These are phyloP conservation scores for Lasiosphaeriaceae sp. DNA, from an alignment of 495 filamentous ascomycete species.

Conservation along the genomic window DNA sequence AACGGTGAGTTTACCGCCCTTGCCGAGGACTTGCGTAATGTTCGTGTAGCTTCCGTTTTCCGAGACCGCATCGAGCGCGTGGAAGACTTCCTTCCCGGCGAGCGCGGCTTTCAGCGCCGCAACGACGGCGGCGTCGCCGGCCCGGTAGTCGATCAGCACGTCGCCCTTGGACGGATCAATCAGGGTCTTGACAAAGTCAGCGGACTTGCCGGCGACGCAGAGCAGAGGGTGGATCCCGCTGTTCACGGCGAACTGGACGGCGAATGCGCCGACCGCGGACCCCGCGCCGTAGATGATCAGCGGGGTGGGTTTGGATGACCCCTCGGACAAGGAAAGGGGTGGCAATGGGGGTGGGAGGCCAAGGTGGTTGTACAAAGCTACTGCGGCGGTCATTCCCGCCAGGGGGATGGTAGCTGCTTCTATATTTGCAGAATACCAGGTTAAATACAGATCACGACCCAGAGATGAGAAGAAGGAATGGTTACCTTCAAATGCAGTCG, in stretches of 20 bases:
- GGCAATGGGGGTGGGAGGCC: conserved; percentile 63
- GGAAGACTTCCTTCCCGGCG: conserved; percentile 18
- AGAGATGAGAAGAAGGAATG: too few relatives aligned
- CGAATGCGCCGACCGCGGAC: conserved; percentile 63
- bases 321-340: conserved; percentile 32
- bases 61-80: conserved; percentile 60
- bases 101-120: conserved; percentile 47
- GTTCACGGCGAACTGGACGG: conserved; percentile 60
- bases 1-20: conserved; percentile 42
- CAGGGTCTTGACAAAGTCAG: conserved; percentile 52
- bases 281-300: conserved; percentile 61
- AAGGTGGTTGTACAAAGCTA: conserved; percentile 58
- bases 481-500: conserved; percentile 65
- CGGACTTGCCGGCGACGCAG: conserved; percentile 59
- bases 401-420: conserved; percentile 70
- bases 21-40: conserved; percentile 43
- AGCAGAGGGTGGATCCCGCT: conserved; percentile 75
- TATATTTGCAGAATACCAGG: conserved; percentile 16
- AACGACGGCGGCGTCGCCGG: conserved; percentile 52
- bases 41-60: conserved; percentile 48
- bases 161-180: conserved; percentile 66
- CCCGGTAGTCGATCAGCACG: conserved; percentile 68
- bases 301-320: conserved; percentile 30
- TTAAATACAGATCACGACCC: background rate
- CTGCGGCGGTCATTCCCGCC: conserved; percentile 68